Conservation (phyloP, 139 green algal genomes). For the Chlamydomonas schloesseri region DNA sequence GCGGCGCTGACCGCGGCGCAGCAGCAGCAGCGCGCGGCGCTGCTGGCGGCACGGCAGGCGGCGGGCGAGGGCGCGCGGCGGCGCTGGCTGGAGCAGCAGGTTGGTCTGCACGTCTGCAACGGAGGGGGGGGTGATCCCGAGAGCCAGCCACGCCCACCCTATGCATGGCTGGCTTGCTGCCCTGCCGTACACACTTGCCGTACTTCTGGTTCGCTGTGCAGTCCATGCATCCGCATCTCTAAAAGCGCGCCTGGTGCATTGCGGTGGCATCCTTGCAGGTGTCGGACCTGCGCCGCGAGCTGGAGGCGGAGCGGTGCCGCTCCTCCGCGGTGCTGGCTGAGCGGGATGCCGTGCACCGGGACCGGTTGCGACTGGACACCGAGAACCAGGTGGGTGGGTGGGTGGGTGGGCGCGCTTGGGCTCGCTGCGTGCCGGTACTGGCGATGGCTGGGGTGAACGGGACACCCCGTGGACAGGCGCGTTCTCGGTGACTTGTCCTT, state of each 20-base stretch:
- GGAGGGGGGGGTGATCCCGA: no score
- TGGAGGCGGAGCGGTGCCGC: not conserved
- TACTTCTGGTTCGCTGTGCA: no score
- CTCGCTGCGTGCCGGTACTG: no score
- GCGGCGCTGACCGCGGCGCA: constrained; percentile 8
- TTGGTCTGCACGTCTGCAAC: not conserved
- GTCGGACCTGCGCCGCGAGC: not conserved
- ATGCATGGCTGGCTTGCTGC: not conserved
- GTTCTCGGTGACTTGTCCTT: no score
- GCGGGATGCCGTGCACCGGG: not conserved
- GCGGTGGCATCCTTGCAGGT: not conserved
- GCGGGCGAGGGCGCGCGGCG: not conserved
- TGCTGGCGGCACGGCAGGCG: constrained; percentile 20
- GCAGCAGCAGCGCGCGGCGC: constrained; percentile 12
- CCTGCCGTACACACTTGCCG: not conserved
- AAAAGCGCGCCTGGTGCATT: no score
- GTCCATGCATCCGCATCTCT: no score
- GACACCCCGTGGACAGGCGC: no score
- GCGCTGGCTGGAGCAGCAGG: constrained; percentile 24
- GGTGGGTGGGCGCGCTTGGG: no score
- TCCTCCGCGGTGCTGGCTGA: not conserved
- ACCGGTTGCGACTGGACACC: not conserved
- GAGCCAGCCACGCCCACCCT: no score
- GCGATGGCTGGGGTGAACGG: no score
- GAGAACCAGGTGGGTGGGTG: not conserved